Evolutionary conservation across 345 rosid genomes (phyloP), one percentile per base, ranked within the genome.

Genomic region (Eucalyptus dawsonii): DNA sequence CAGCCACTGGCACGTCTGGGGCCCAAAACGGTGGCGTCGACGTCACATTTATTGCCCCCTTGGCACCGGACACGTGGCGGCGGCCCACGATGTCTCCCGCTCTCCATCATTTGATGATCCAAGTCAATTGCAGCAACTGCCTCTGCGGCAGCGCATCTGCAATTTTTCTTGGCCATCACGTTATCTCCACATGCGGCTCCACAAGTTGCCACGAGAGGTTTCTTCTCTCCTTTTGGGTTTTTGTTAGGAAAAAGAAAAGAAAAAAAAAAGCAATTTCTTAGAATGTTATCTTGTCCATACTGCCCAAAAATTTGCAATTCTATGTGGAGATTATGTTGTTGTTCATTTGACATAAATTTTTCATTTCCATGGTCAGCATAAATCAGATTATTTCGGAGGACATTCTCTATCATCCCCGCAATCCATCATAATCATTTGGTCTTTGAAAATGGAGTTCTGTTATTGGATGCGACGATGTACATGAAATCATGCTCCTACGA

Each of bases 1-100:
- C 89, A 47, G 56, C 89, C n/a, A 34, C 56, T n/a, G 58, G 87
- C 67, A 58, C 72, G 14, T 69, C 76, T 86, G 31, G 50, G 91
- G 7, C 45, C 45, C 45, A 72, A 21, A 24, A 21, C 83, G 45
- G 45, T 37, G 45, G 45, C 13, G 45, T 91, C 91, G 89, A 90
- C 86, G 25, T 91, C 94, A 47, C 89, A 90, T 91, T 92, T 29
- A 91, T 86, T 91, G 62, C 25, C 88, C 88, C 40, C 11, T 87
- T 92, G 87, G 88, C 87, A 88, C 89, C 34, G 10, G 50, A 54
- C 87, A 88, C 89, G 86, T 88, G 89, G 89, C 89, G 16, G 60
- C 29, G 89, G 50, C 89, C 89, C 89, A 12, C 47, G 60, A 29
- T 47, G 87, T 29, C 88, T 31, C 44, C 29, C 29, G 29, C 53